Conservation (phyloP, 805 yeast genomes). For the Jamesozyma spencerorum region DNA sequence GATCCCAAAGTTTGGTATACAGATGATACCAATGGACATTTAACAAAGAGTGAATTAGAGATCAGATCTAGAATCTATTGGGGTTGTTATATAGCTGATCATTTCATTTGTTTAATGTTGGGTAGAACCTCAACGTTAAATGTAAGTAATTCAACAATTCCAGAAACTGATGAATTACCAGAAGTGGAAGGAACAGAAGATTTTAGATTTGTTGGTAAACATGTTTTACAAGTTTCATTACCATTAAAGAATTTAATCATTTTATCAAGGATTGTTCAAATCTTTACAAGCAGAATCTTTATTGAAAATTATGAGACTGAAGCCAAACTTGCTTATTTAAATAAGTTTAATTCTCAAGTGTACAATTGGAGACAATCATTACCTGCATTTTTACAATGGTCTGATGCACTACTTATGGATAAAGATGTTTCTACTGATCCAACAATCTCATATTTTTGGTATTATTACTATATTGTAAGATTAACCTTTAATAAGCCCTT, state of each 20-base stretch:
- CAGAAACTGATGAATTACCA: constrained; percentile 50
- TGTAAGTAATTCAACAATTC: constrained; percentile 49
- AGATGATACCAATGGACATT: constrained; percentile 28
- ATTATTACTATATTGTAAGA: constrained; percentile 48
- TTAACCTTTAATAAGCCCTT: constrained; percentile 56
- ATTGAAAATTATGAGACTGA: constrained; percentile 27
- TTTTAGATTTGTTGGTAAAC: constrained; percentile 34
- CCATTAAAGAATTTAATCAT: constrained; percentile 38
- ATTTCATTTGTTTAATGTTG: constrained; percentile 47
- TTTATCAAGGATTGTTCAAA: constrained; percentile 32
- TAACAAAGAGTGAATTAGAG: constrained; percentile 43
- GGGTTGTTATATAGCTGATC: constrained; percentile 61
- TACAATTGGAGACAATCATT: constrained; percentile 43
- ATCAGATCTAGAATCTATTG: constrained; percentile 54
- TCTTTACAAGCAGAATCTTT: constrained; percentile 29
- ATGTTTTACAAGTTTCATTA: constrained; percentile 26
- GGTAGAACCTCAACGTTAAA: constrained; percentile 52
- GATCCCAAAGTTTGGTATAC: constrained; percentile 52
- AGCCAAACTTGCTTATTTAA: constrained; percentile 31
- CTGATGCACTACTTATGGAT: constrained; percentile 31
- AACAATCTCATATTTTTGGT: constrained; percentile 42
- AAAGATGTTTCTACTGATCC: constrained; percentile 42
- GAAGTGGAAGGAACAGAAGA: constrained; percentile 57
- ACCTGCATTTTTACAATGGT: constrained; percentile 45
- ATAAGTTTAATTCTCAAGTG: constrained; percentile 41